Conservation (phyloP, 495 filamentous ascomycete genomes). For the Cenococcum geophilum region DNA sequence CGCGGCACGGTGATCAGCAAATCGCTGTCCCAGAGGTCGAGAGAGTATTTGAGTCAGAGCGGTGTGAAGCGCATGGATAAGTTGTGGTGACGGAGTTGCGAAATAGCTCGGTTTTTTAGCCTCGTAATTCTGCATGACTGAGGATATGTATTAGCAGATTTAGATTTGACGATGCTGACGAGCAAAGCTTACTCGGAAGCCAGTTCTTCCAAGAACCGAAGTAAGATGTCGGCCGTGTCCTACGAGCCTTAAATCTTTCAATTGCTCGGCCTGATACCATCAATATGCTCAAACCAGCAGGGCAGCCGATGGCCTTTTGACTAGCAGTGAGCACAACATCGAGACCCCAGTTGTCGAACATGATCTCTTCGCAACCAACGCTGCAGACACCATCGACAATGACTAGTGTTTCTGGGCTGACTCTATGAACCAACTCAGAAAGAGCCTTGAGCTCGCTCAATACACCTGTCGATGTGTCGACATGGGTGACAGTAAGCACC, state of each 20-base stretch:
- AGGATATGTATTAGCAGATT: conserved; percentile 11
- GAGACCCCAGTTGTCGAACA: conserved; percentile 88
- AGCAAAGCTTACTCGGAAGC: conserved; percentile 62
- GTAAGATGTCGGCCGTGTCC: conserved; percentile 74
- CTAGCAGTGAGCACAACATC: conserved; percentile 90
- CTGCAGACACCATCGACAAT: conserved; percentile 96
- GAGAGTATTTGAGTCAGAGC: conserved; percentile 81
- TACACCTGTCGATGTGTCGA: conserved; percentile 94
- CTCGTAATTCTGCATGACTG: conserved; percentile 97
- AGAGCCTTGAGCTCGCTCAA: conserved; percentile 82
- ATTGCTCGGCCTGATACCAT: conserved; percentile 91
- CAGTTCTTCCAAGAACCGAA: conserved; percentile 96
- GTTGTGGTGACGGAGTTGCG: conserved; percentile 89
- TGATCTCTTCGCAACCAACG: conserved; percentile 91
- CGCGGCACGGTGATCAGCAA: conserved; percentile 65
- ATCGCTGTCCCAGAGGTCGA: conserved; percentile 68
- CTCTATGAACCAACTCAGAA: conserved; percentile 70
- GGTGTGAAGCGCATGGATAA: conserved; percentile 90
- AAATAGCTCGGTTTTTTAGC: conserved; percentile 96
- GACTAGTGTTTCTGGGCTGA: conserved; percentile 84
- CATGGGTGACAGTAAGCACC: conserved; percentile 87
- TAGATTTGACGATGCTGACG: background rate
- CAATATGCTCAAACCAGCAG: conserved; percentile 85
- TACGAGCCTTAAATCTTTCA: conserved; percentile 67
- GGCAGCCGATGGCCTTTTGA: conserved; percentile 94